phyloP scores from a whole-genome alignment of 1,139 yeast genomes.

The Lodderomyces beijingensis region DNA sequence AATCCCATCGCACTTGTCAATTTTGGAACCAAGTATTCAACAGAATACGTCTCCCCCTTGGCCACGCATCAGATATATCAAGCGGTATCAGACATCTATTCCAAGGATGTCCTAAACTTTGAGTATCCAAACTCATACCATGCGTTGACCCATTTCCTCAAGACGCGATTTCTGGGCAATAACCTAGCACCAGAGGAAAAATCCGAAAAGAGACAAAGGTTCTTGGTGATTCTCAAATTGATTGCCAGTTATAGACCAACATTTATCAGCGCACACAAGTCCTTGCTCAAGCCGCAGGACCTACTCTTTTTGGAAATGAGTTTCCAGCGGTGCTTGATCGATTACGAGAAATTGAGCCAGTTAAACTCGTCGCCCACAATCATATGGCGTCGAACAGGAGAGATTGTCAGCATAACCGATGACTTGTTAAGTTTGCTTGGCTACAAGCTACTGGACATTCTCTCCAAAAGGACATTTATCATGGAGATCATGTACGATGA shows the following conservation, averaged over 20 bases:
- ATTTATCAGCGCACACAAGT: constrained; percentile 68
- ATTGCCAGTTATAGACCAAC: constrained; percentile 72
- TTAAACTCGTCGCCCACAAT: constrained; percentile 63
- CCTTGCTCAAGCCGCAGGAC: constrained; percentile 59
- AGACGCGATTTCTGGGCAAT: constrained; percentile 47
- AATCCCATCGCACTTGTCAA: constrained; percentile 11
- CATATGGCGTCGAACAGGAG: constrained; percentile 77
- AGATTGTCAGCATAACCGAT: constrained; percentile 65
- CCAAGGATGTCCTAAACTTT: constrained; percentile 51
- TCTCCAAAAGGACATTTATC: constrained; percentile 50
- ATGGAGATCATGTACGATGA: constrained; percentile 49
- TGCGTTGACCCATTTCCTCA: constrained; percentile 53
- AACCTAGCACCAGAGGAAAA: constrained; percentile 26
- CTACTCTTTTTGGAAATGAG: constrained; percentile 62
- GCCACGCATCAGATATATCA: constrained; percentile 57
- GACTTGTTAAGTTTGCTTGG: constrained; percentile 66
- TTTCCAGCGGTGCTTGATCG: constrained; percentile 63
- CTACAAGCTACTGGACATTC: constrained; percentile 41
- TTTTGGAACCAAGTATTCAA: constrained; percentile 7
- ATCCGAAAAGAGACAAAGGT: constrained; percentile 36
- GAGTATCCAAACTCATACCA: constrained; percentile 69
- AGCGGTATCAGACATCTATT: constrained; percentile 61
- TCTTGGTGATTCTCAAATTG: constrained; percentile 56
- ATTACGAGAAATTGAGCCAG: constrained; percentile 58
- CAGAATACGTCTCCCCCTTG: constrained; percentile 49